These are phyloP conservation scores for Mycena maculata DNA, from an alignment of 768 basidiomycete genomes.

Conservation along the genomic window DNA sequence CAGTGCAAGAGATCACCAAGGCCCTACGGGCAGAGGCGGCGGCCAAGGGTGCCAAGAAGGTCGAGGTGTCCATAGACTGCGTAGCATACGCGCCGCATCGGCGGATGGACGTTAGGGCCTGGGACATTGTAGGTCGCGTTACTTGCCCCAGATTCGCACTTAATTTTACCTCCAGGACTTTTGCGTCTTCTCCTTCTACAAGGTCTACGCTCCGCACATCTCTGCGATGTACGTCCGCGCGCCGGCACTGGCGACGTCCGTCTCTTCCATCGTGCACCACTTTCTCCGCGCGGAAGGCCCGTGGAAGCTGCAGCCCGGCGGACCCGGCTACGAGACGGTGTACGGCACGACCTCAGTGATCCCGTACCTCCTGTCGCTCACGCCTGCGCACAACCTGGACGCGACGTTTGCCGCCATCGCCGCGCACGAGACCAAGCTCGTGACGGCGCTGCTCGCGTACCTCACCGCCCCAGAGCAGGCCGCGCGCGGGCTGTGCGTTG, in stretches of 20 bases:
- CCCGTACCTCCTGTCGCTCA: conserved; percentile 72
- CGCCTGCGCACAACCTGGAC: conserved; percentile 57
- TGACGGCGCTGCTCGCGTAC: conserved; percentile 65
- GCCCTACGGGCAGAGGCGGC: conserved; percentile 63
- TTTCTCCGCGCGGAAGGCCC: conserved; percentile 64
- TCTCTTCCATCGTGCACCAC: conserved; percentile 74
- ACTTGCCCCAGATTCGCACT: neutral
- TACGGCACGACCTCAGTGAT: conserved; percentile 70
- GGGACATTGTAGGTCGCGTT: conserved; percentile 63
- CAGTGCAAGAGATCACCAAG: conserved; percentile 66
- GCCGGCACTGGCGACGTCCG: conserved; percentile 59
- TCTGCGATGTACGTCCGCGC: conserved; percentile 73
- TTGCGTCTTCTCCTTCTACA: conserved; percentile 79
- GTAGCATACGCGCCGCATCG: conserved; percentile 85
- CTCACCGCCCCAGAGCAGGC: conserved; percentile 61
- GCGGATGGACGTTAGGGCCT: conserved; percentile 74
- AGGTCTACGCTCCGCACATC: conserved; percentile 83
- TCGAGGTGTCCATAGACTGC: conserved; percentile 80
- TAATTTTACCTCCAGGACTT: conserved; percentile 56
- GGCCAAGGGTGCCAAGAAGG: conserved; percentile 64
- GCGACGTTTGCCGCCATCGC: conserved; percentile 70
- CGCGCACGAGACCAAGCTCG: conserved; percentile 68
- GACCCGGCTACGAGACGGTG: conserved; percentile 79
- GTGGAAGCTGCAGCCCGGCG: conserved; percentile 79
- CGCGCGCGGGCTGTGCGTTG: conserved; percentile 71